These are phyloP conservation scores for Pseudopyricularia javanii DNA, from an alignment of 2,329 filamentous ascomycete species.

Conservation along the genomic window DNA sequence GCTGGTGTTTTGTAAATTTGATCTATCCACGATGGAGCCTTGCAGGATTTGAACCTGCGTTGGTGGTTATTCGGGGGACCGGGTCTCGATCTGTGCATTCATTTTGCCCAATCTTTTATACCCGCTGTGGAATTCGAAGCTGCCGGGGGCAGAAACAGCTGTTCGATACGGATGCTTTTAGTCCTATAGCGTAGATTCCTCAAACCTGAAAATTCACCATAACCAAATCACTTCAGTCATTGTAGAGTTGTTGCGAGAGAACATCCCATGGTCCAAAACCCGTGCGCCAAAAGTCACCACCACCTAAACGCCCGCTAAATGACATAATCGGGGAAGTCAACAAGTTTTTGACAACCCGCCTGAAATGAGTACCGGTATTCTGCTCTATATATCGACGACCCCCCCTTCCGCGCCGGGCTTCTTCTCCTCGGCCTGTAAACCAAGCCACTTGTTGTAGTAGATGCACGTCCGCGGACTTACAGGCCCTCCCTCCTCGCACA, in stretches of 20 bases:
- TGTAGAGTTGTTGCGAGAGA: neutral
- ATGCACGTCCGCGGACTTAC: constrained; percentile 84
- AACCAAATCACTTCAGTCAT: neutral
- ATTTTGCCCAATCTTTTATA: too few species aligned
- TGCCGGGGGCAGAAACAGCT: neutral
- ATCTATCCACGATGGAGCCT: too few species aligned
- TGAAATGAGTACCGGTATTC: neutral
- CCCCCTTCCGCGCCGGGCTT: neutral
- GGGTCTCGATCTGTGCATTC: too few species aligned
- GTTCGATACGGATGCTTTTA: neutral
- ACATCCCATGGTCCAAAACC: neutral
- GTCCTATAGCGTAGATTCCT: neutral
- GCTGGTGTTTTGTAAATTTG: too few species aligned
- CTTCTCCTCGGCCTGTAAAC: constrained; percentile 20
- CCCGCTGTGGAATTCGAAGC: too few species aligned
- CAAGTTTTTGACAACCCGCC: neutral
- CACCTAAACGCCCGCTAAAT: neutral
- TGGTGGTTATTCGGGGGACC: too few species aligned
- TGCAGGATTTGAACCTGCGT: too few species aligned
- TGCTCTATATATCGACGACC: neutral
- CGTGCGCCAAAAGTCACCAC: neutral
- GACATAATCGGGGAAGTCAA: neutral
- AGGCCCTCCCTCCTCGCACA: constrained; percentile 83
- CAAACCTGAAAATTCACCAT: neutral
- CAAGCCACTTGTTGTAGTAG: constrained; percentile 82